Conservation (phyloP, 352 stramenopile species). For the Blastocystis sp. region DNA sequence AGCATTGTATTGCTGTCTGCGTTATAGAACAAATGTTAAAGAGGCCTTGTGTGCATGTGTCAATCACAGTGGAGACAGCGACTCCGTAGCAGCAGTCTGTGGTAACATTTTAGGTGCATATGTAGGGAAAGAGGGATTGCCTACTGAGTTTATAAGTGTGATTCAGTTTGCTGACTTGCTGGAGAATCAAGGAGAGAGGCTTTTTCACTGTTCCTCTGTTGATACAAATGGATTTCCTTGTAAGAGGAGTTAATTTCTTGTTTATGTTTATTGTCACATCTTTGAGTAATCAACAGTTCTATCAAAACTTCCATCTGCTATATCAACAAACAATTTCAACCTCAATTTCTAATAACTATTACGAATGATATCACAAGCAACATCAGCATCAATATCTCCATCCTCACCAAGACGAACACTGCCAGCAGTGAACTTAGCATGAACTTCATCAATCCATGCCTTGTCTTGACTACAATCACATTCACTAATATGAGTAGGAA, state of each 20-base stretch:
- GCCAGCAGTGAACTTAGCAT: no score
- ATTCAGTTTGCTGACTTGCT: neutral
- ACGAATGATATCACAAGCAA: no score
- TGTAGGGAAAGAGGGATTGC: neutral
- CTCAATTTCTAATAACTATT: no score
- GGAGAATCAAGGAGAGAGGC: neutral
- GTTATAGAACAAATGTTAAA: neutral
- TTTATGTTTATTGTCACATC: neutral
- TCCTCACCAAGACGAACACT: no score
- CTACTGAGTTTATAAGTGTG: neutral
- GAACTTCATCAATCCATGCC: constrained; percentile 61
- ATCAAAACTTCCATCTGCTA: constrained; percentile 25
- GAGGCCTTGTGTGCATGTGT: neutral
- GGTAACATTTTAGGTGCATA: neutral
- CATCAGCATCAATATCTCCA: no score
- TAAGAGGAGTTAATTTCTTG: neutral
- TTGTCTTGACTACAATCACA: constrained; percentile 58
- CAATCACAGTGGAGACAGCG: neutral
- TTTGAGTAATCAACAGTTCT: no score
- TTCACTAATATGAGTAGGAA: constrained; percentile 47
- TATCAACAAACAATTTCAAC: neutral
- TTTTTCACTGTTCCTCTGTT: neutral
- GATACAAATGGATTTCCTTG: neutral
- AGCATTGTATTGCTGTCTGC: neutral
- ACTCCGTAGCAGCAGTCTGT: neutral